Evolutionary conservation across 2,329 filamentous ascomycete species (phyloP), one percentile per base, ranked within the genome.

Genomic region (Calonectria ilicicola): DNA sequence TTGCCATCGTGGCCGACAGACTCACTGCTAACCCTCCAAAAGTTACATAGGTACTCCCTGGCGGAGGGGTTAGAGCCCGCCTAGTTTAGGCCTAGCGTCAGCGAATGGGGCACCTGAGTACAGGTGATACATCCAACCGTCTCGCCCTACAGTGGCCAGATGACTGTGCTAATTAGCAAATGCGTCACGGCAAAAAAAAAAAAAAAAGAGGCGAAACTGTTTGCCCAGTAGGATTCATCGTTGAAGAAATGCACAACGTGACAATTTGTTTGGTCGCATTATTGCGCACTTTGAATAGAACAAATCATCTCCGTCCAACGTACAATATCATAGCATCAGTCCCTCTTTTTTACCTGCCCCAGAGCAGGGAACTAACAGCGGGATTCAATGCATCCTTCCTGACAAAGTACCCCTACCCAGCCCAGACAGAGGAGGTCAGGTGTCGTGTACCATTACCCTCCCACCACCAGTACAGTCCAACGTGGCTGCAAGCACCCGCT

Each of bases 11-110:
- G 53, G 53, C 53, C 53, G 53, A 60, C 32, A 60, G 53, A 35
- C 21, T 38, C 53, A 32, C 53, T 40, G 38, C 44, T n/a, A 47
- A 47, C 53, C 53, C 53, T 60, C 53, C 53, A 60, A 60, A 60
- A 60, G 32, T 60, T 60, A 60, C 32, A 40, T 40, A 63, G 58
- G 58, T 63, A 63, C 58, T 62, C 58, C 44, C 60, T 53, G 42
- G 44, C 62, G 70, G 74, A 71, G 75, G 67, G 69, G 73, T 60
- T 60, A 67, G 64, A 46, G 60, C 60, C 53, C 53, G 65, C 42
- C 82, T 82, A 74, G 65, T 81, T 81, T 79, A 56, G 82, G 83
- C 73, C 74, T 83, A 84, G 83, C 79, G 82, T 70, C n/a, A 42
- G 67, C 65, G 64, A 74, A 72, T 65, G 68, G 72, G 66, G 58